Conservation (phyloP, 495 filamentous ascomycete genomes). For the Aspergillus homomorphus region DNA sequence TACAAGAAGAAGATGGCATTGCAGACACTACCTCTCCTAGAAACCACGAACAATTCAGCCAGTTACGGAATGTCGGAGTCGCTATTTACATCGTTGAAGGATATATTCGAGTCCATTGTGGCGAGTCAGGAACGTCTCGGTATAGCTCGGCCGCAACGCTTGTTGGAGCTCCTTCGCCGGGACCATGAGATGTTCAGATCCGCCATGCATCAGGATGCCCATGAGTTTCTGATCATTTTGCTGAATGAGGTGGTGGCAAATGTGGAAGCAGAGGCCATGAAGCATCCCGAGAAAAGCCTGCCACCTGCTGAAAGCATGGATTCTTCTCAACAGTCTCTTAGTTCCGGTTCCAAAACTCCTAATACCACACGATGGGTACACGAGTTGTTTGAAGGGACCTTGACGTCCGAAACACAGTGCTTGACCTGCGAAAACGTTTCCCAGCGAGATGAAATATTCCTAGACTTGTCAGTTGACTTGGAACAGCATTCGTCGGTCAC, state of each 20-base stretch:
- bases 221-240: slow-evolving; percentile 92
- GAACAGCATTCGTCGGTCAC: slow-evolving; percentile 96
- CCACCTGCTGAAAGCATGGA: slow-evolving; percentile 38
- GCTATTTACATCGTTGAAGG: slow-evolving; percentile 88
- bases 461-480: slow-evolving; percentile 94
- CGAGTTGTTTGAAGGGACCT: slow-evolving; percentile 89
- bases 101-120: slow-evolving; percentile 92
- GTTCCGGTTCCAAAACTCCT: slow-evolving; percentile 44
- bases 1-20: slow-evolving; percentile 96
- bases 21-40: slow-evolving; percentile 78
- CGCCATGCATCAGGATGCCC: slow-evolving; percentile 96
- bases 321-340: slow-evolving; percentile 41
- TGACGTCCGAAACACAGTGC: slow-evolving; percentile 96
- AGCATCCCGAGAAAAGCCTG: slow-evolving; percentile 36
- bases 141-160: slow-evolving; percentile 88
- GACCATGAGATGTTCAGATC: slow-evolving; percentile 98
- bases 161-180: slow-evolving; percentile 86
- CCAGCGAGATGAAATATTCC: slow-evolving; percentile 89
- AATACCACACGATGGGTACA: slow-evolving; percentile 86
- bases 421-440: slow-evolving; percentile 95
- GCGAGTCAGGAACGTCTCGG: slow-evolving; percentile 78
- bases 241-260: slow-evolving; percentile 96
- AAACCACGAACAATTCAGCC: slow-evolving; percentile 71
- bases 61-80: slow-evolving; percentile 93
- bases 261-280: slow-evolving; percentile 77